These are phyloP conservation scores for Fusarium tanahbumbuense DNA, from an alignment of 2,329 filamentous ascomycete genomes.

Conservation along the genomic window DNA sequence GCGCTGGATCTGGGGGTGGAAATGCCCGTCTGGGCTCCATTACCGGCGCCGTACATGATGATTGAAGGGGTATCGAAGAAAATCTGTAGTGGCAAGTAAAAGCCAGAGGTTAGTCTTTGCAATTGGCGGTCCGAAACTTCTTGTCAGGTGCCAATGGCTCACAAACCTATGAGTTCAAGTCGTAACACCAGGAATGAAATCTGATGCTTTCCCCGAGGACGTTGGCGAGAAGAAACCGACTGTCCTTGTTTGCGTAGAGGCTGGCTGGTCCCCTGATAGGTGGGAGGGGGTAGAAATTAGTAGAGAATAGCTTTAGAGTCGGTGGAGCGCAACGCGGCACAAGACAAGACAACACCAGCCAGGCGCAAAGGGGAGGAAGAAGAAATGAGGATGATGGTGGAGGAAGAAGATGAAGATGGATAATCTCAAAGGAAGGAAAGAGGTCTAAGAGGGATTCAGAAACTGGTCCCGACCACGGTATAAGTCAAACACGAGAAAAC, in stretches of 20 bases:
- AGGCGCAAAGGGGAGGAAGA: constrained; percentile 43
- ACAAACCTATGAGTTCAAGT: constrained; percentile 51
- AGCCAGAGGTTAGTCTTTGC: constrained; percentile 32
- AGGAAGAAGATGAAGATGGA: constrained; percentile 44
- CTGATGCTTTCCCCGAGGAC: constrained; percentile 45
- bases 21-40: constrained; percentile 92
- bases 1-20: constrained; percentile 95
- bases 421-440: constrained; percentile 46
- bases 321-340: constrained; percentile 44
- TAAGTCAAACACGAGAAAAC: constrained; percentile 48
- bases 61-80: constrained; percentile 58
- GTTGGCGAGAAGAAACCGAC: constrained; percentile 42
- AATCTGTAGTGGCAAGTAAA: constrained; percentile 41
- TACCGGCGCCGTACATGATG: constrained; percentile 87
- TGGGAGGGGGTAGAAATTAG: constrained; percentile 47
- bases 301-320: constrained; percentile 41
- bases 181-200: constrained; percentile 40
- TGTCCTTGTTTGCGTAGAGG: constrained; percentile 44
- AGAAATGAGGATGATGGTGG: constrained; percentile 32
- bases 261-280: constrained; percentile 46
- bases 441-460: constrained; percentile 43
- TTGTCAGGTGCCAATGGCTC: constrained; percentile 6
- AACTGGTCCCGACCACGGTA: constrained; percentile 45
- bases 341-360: constrained; percentile 47
- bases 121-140: neutral